Conservation (phyloP, 139 green algal genomes). For the Ettlia oleoabundans region DNA sequence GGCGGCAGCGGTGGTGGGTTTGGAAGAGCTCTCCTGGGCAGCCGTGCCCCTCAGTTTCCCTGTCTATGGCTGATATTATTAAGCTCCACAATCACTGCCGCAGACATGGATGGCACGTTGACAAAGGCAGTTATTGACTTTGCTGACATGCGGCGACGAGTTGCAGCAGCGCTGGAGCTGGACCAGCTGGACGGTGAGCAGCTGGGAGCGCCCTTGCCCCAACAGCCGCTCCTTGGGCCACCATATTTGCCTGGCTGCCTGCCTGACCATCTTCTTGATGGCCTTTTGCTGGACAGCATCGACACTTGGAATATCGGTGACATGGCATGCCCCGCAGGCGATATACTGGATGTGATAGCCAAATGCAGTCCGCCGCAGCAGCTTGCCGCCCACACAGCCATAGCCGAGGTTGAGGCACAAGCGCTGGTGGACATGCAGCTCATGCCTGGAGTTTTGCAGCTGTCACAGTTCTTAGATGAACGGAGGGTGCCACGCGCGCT, state of each 20-base stretch:
- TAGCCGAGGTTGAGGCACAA: conserved; percentile 48
- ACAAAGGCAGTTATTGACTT: conserved; percentile 47
- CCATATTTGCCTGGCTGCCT: too few relatives aligned
- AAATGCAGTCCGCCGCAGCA: neutral
- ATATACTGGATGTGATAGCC: conserved; percentile 43
- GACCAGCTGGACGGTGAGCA: too few relatives aligned
- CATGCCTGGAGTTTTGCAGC: conserved; percentile 78
- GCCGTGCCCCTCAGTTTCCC: too few relatives aligned
- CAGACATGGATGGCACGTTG: conserved; percentile 38
- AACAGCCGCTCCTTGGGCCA: too few relatives aligned
- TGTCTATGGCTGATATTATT: too few relatives aligned
- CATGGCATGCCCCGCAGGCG: conserved; percentile 5
- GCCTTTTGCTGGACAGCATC: too few relatives aligned
- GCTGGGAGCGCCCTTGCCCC: too few relatives aligned
- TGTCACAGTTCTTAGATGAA: conserved; percentile 67
- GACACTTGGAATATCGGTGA: too few relatives aligned
- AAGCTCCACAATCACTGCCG: neutral
- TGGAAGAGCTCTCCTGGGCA: too few relatives aligned
- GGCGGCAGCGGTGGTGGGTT: too few relatives aligned
- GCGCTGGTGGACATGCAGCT: conserved; percentile 75
- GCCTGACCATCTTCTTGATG: too few relatives aligned
- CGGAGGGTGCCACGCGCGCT: conserved; percentile 61
- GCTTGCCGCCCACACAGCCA: conserved; percentile 1
- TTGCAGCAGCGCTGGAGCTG: too few relatives aligned
- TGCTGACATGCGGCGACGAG: conserved; percentile 22